phyloP scores from a whole-genome alignment of 371 early-diverging fungal species.

The Vavraia culicis region DNA sequence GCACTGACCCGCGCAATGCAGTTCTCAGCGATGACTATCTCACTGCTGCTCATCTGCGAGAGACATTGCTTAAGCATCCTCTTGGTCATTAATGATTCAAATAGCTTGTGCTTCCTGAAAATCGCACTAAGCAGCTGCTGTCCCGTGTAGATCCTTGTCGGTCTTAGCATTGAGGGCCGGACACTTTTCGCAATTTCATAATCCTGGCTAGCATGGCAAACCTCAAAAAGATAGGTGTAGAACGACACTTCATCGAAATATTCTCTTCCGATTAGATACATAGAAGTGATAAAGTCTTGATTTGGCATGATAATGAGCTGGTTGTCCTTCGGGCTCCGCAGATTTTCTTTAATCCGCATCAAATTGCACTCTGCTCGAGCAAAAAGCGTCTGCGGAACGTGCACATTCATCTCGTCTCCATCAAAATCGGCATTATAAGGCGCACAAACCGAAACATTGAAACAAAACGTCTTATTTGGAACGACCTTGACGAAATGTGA shows the following conservation, averaged over 20 bases:
- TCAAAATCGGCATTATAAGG: constrained; percentile 99
- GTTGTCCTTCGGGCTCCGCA: constrained; percentile 87
- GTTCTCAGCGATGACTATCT: constrained; percentile 15
- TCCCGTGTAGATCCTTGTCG: constrained; percentile 50
- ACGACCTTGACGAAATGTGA: constrained; percentile 68
- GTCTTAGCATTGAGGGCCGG: constrained; percentile 61
- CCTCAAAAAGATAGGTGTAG: constrained; percentile 67
- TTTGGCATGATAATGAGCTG: constrained; percentile 90
- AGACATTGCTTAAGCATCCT: constrained; percentile 16
- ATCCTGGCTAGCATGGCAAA: constrained; percentile 51
- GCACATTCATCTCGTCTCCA: constrained; percentile 99
- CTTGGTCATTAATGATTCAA: constrained; percentile 10
- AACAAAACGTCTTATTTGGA: constrained; percentile 85
- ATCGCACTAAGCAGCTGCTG: constrained; percentile 49
- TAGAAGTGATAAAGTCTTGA: constrained; percentile 94
- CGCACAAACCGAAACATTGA: constrained; percentile 94
- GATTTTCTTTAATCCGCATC: constrained; percentile 81
- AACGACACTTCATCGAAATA: constrained; percentile 79
- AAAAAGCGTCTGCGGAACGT: constrained; percentile 94
- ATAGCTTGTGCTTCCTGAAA: constrained; percentile 15
- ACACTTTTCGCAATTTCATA: background rate
- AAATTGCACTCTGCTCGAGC: constrained; percentile 85
- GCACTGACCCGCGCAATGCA: constrained; percentile 16
- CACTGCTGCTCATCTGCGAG: constrained; percentile 2
- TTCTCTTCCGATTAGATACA: constrained; percentile 64